Conservation (phyloP, 1,284 basidiomycete genomes). For the Bondarzewia mesenterica region DNA sequence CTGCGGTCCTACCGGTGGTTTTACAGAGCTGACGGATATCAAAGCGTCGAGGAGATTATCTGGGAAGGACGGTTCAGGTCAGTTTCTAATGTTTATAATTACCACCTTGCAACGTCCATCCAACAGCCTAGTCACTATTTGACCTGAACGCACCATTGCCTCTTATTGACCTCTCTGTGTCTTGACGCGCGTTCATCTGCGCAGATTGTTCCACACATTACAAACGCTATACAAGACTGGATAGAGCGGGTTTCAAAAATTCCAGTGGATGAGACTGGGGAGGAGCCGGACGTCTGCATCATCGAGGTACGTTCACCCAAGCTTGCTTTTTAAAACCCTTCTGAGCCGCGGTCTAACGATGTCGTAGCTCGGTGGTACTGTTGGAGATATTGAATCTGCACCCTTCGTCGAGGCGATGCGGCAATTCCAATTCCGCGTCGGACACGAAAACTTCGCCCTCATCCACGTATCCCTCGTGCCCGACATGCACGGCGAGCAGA, state of each 20-base stretch:
- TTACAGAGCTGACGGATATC: neutral
- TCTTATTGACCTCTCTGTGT: neutral
- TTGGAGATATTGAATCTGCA: constrained; percentile 93
- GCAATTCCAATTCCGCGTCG: constrained; percentile 99
- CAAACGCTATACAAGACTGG: constrained; percentile 98
- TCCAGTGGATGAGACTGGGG: constrained; percentile 90
- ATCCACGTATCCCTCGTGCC: constrained; percentile 98
- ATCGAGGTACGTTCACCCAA: constrained; percentile 62
- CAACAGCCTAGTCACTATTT: constrained; percentile 1
- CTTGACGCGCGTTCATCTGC: constrained; percentile 1
- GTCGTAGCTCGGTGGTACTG: constrained; percentile 84
- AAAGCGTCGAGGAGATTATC: constrained; percentile 90
- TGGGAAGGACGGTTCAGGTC: constrained; percentile 94
- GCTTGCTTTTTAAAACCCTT: neutral
- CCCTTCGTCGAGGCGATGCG: constrained; percentile 99
- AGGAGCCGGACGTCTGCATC: constrained; percentile 95
- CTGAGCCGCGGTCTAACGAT: neutral
- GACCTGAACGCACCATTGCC: neutral
- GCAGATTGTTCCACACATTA: constrained; percentile 97
- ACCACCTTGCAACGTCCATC: neutral
- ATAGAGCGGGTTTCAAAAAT: constrained; percentile 91
- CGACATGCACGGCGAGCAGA: constrained; percentile 97
- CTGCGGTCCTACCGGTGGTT: constrained; percentile 11
- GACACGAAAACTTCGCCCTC: constrained; percentile 94
- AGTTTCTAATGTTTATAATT: no score